These are phyloP conservation scores for Sonneratia alba DNA, from an alignment of 345 rosid species.

Conservation along the genomic window DNA sequence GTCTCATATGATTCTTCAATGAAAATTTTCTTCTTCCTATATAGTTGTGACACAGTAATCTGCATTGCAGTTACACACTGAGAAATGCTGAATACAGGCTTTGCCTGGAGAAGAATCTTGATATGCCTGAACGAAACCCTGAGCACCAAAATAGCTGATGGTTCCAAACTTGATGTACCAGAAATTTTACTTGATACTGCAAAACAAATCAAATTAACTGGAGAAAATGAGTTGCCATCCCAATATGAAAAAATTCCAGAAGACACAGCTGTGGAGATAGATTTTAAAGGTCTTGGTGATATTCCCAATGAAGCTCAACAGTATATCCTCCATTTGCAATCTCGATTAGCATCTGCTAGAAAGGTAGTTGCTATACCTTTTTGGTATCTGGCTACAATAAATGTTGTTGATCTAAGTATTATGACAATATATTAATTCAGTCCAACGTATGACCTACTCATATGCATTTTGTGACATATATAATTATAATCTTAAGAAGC, in stretches of 20 bases:
- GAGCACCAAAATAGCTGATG: conserved; percentile 30
- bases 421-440: not conserved
- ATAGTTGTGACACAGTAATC: conserved; percentile 2
- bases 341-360: conserved; percentile 56
- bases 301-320: conserved; percentile 61
- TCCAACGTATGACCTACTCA: not conserved
- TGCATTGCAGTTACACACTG: conserved; percentile 61
- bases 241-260: conserved; percentile 20
- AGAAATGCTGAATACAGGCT: conserved; percentile 90
- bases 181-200: conserved; percentile 27
- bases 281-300: conserved; percentile 44
- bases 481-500: not conserved
- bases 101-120: conserved; percentile 77
- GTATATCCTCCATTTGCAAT: conserved; percentile 60
- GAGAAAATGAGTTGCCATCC: conserved; percentile 22
- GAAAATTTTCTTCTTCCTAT: not conserved
- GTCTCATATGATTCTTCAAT: not conserved
- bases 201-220: conserved; percentile 17
- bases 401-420: not conserved
- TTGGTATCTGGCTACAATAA: not conserved
- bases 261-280: conserved; percentile 24
- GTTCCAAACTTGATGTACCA: conserved; percentile 28
- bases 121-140: conserved; percentile 31
- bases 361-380: conserved; percentile 34
- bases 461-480: not conserved